phyloP scores from a whole-genome alignment of 805 yeast species.

The Lipomyces anomalus region DNA sequence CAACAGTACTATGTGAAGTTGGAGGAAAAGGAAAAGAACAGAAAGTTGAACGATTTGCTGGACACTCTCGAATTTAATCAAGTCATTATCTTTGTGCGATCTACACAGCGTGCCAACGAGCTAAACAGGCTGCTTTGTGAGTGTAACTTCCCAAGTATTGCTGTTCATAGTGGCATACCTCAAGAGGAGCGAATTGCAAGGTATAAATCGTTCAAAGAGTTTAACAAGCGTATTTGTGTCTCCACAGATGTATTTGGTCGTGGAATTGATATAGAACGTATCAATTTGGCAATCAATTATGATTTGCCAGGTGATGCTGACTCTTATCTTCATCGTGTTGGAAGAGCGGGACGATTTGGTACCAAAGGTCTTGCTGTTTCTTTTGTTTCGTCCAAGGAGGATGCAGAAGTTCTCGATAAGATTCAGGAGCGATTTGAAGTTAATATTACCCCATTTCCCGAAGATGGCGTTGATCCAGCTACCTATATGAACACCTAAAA shows the following conservation, averaged over 20 bases:
- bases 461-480: constrained; percentile 94
- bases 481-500: constrained; percentile 89
- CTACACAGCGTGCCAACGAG: constrained; percentile 87
- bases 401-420: constrained; percentile 81
- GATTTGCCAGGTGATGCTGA: constrained; percentile 95
- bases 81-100: constrained; percentile 92
- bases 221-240: constrained; percentile 97
- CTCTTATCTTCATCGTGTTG: constrained; percentile 97
- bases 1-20: constrained; percentile 93
- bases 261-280: constrained; percentile 99
- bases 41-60: constrained; percentile 82
- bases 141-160: constrained; percentile 94
- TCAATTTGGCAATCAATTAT: constrained; percentile 94
- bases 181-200: constrained; percentile 98
- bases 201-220: constrained; percentile 93
- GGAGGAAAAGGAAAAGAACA: constrained; percentile 86
- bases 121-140: constrained; percentile 82
- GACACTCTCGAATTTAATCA: constrained; percentile 96
- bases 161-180: constrained; percentile 90
- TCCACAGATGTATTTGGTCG: constrained; percentile 98
- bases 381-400: constrained; percentile 78
- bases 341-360: constrained; percentile 99
- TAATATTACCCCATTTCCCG: constrained; percentile 91
- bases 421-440: constrained; percentile 98
- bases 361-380: constrained; percentile 97